Evolutionary conservation across 1,284 basidiomycete species (phyloP).

Genomic region (Ceratobasidium theobromae): DNA sequence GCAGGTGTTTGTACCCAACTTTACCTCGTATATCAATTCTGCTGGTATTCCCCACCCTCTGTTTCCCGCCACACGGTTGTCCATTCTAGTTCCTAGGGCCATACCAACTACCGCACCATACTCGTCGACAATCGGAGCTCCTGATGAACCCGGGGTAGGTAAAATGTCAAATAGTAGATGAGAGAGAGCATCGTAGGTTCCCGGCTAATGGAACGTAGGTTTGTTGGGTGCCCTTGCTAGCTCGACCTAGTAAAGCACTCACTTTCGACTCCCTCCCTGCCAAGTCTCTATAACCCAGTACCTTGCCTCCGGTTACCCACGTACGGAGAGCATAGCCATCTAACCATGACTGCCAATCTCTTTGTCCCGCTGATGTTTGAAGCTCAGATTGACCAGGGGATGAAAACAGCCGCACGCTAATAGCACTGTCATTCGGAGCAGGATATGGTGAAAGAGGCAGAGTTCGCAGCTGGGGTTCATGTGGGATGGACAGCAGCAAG

Average conservation of each 20-base stretch:
- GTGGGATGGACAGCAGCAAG: slow-evolving; percentile 50
- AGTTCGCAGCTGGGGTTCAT: slow-evolving; percentile 44
- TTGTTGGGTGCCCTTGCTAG: too few relatives aligned
- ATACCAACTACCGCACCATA: slow-evolving; percentile 68
- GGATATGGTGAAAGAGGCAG: slow-evolving; percentile 73
- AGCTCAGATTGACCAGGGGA: slow-evolving; percentile 17
- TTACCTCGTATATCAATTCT: slow-evolving; percentile 66
- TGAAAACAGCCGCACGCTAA: slow-evolving; percentile 59
- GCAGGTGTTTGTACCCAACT: slow-evolving; percentile 29
- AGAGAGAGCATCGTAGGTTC: slow-evolving; percentile 67
- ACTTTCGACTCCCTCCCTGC: slow-evolving; percentile 60
- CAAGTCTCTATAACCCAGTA: slow-evolving; percentile 61
- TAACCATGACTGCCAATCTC: slow-evolving; percentile 31
- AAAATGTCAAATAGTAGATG: slow-evolving; percentile 59
- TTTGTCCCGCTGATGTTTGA: not conserved
- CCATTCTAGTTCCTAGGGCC: slow-evolving; percentile 63
- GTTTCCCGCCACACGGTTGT: slow-evolving; percentile 57
- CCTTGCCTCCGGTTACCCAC: slow-evolving; percentile 53
- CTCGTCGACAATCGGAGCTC: slow-evolving; percentile 68
- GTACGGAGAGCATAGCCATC: slow-evolving; percentile 41
- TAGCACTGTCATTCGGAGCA: slow-evolving; percentile 50
- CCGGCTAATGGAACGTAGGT: slow-evolving; percentile 49
- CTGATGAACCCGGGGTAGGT: slow-evolving; percentile 68
- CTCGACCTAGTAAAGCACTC: slow-evolving; percentile 37
- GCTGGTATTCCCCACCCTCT: slow-evolving; percentile 70